phyloP scores from a whole-genome alignment of 345 rosid genomes.

The Heritiera littoralis region DNA sequence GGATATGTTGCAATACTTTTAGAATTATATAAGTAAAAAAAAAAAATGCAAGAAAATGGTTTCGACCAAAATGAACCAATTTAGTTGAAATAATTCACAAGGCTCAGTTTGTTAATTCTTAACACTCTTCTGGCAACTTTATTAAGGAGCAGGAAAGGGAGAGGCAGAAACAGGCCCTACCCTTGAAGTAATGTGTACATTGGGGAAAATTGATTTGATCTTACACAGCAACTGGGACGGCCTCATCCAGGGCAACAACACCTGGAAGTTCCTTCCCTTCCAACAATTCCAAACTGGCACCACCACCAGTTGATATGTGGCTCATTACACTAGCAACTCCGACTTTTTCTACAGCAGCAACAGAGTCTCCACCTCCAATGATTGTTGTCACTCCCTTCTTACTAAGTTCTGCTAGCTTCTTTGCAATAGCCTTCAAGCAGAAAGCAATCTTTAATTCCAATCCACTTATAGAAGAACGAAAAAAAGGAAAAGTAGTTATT shows the following conservation, averaged over 20 bases:
- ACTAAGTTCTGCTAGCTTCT: conserved; percentile 88
- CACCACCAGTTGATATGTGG: conserved; percentile 91
- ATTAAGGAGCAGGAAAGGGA: neutral
- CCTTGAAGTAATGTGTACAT: neutral
- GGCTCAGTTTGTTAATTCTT: conserved; percentile 13
- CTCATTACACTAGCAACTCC: conserved; percentile 84
- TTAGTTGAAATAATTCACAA: conserved; percentile 12
- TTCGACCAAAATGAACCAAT: conserved; percentile 15
- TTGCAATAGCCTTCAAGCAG: conserved; percentile 68
- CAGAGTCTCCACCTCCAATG: conserved; percentile 91
- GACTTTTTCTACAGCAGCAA: conserved; percentile 77
- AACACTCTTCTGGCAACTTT: conserved; percentile 14
- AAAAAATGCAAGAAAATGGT: neutral
- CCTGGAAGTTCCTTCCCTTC: conserved; percentile 89
- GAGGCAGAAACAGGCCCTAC: conserved; percentile 8
- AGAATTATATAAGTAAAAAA: neutral
- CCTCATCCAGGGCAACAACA: conserved; percentile 81
- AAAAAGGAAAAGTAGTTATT: neutral
- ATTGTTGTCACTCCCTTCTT: conserved; percentile 80
- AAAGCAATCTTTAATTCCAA: neutral
- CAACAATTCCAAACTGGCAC: conserved; percentile 87
- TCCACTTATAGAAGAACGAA: neutral
- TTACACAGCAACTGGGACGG: conserved; percentile 48
- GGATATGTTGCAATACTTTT: neutral
- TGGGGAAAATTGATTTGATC: conserved; percentile 20